phyloP scores from a whole-genome alignment of 2,329 filamentous ascomycete genomes.

The Diaporthe eres region DNA sequence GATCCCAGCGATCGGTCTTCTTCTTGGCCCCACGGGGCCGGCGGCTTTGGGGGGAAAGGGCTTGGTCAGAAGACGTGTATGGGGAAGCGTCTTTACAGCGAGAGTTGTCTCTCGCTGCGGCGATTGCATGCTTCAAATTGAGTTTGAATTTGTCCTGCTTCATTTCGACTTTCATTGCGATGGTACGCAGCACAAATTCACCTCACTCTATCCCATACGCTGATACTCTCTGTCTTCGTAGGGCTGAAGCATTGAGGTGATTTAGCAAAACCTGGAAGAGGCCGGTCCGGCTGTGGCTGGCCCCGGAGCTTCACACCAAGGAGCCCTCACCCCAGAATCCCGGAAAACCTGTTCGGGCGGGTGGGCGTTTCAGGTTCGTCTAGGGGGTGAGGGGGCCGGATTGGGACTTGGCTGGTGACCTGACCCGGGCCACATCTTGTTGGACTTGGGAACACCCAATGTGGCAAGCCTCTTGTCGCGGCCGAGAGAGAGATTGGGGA shows the following conservation, averaged over 20 bases:
- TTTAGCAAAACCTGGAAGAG: constrained; percentile 7
- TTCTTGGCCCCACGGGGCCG: constrained; percentile 10
- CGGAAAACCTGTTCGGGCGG: constrained; percentile 1
- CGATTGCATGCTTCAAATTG: not conserved
- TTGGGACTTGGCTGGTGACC: not conserved
- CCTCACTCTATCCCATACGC: not conserved
- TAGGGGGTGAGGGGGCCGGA: not conserved
- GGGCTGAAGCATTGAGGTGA: constrained; percentile 20
- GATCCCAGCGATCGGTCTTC: constrained; percentile 20
- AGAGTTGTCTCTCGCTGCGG: not conserved
- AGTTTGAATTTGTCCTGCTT: not conserved
- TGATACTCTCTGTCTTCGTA: not conserved
- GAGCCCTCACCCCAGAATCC: not conserved
- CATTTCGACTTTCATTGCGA: not conserved
- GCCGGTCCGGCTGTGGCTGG: constrained; percentile 1
- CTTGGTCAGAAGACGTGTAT: not conserved
- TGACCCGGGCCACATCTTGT: not conserved
- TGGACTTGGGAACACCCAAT: not conserved
- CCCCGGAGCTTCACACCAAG: not conserved
- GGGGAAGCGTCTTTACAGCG: not conserved
- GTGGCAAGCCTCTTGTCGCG: constrained; percentile 14
- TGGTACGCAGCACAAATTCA: not conserved
- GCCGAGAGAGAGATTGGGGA: constrained; percentile 11
- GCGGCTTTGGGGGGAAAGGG: not conserved
- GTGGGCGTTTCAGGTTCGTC: constrained; percentile 26